Evolutionary conservation across 2,329 filamentous ascomycete genomes (phyloP), one percentile per base, ranked within the genome.

Genomic region (Epichloe elymi): DNA sequence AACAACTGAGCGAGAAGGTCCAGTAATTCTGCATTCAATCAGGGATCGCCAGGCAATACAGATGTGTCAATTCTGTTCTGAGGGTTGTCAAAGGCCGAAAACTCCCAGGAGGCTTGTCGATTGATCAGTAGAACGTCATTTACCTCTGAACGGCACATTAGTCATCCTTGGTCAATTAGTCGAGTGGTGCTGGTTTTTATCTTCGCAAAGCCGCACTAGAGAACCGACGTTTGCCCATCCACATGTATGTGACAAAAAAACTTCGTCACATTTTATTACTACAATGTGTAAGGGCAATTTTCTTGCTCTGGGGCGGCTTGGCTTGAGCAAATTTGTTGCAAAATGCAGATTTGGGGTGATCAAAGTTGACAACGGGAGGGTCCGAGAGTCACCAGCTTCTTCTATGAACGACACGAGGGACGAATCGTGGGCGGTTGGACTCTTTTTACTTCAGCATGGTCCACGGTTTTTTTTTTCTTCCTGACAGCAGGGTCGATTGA

Each of bases 1-100:
- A 70, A 59, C 65, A 65, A 53, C 57, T 64, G 30, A 60, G 59
- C 54, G 68, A 70, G 56, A 70, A 70, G 60, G 57, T 46, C 15
- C 48, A 54, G 37, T 55, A 55, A 51, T 20, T 47, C 3, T 15
- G 7, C 7, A n/a, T 14, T 35, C 11, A 11, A 36, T 41, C 2
- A n/a, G 30, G 5, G 11, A 7, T 43, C 23, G 5, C 20, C 19
- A 19, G 20, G 20, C 5, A 26, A 43, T 26, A 10, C 20, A 15
- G 7, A 26, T 23, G 14, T 43, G 41, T 4, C 40, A 23, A 26
- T 15, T 7, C 12, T 6, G 23, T 15, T 20, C 23, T 14, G 15
- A 33, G 14, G 20, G 3, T 23, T 30, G 8, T 43, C n/a, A 10
- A 30, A 30, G 7, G 15, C 41, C 23, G 5, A 23, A 42, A 15